Conservation (phyloP, 306 rosid species). For the Vigna nakashimae region DNA sequence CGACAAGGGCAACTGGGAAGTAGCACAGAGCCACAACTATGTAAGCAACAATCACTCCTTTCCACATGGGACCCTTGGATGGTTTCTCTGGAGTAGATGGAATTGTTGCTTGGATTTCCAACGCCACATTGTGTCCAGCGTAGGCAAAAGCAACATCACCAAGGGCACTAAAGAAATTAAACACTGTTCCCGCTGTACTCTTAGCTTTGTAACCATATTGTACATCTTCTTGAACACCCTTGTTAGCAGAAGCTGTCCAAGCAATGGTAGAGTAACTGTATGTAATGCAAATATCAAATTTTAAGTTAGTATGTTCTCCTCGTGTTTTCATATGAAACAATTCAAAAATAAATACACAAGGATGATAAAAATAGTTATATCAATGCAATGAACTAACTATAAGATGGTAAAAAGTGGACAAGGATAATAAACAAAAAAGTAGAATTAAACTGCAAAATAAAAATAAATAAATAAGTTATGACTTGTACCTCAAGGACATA, state of each 20-base stretch:
- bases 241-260: constrained; percentile 63
- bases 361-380: too few species aligned
- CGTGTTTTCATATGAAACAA: background rate
- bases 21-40: constrained; percentile 74
- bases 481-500: constrained; percentile 73
- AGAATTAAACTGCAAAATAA: background rate
- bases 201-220: constrained; percentile 49
- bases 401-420: background rate
- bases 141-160: constrained; percentile 79
- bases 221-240: constrained; percentile 63
- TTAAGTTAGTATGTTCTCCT: background rate
- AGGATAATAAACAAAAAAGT: background rate
- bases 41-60: constrained; percentile 70
- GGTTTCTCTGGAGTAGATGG: constrained; percentile 83
- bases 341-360: too few species aligned
- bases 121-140: constrained; percentile 80
- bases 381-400: background rate
- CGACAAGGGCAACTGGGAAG: constrained; percentile 77
- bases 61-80: constrained; percentile 85
- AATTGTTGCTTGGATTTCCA: constrained; percentile 90
- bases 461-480: background rate
- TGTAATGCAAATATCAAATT: constrained; percentile 17
- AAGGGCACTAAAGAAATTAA: constrained; percentile 67
- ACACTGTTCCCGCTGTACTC: constrained; percentile 47
- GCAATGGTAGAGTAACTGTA: constrained; percentile 83